Base-by-base conservation (phyloP, 78 protist genomes). In the Dictyostelium purpureum region DNA sequence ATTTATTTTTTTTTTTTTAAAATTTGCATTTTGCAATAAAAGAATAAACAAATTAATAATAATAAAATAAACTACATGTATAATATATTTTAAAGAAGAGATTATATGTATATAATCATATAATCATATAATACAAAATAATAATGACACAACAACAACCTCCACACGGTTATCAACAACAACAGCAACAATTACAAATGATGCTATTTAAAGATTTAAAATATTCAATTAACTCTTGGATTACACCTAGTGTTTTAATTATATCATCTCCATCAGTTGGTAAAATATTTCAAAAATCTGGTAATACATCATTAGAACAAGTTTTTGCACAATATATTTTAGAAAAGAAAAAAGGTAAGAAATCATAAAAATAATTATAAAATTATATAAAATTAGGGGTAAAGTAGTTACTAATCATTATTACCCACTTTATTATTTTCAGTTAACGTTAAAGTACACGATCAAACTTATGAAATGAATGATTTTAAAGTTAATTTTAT, bases 401-500 rank as follows among this genome's bases (percentile, higher is more conserved):
- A 10, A 37, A 16, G 31, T 63, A 66, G 28, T 14, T 31, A 66
- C 12, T 37, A 66, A 66, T 57, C 31, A 9, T 26, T 2, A 24
- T 9, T 56, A 19, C 63, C 21, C 37, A 26, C 2, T 52, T 54
- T n/a, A n/a, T 54, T 19, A 18, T 52, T 28, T 26, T 14, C 12
- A 63, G 71, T 63, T 63, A 28, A 33, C 33, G 57, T 85, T 31
- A 70, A 47, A 85, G 70, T 73, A 12, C 63, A 70, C n/a, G 92
- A 85, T 45, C 47, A 45, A 43, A 43, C 78, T 19, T 85, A 85
- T 61, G 82, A 73, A 28, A 33, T 85, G 33, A 70, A 85, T 38
- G 92, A 85, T 59, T 85, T 85, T 19, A 85, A 74, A 35, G 59
- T 85, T 14, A 85, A 85, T 61, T 85, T 85, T 59, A 49, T 85